These are phyloP conservation scores for Neurospora sp. DNA, from an alignment of 495 filamentous ascomycete genomes.

Conservation along the genomic window DNA sequence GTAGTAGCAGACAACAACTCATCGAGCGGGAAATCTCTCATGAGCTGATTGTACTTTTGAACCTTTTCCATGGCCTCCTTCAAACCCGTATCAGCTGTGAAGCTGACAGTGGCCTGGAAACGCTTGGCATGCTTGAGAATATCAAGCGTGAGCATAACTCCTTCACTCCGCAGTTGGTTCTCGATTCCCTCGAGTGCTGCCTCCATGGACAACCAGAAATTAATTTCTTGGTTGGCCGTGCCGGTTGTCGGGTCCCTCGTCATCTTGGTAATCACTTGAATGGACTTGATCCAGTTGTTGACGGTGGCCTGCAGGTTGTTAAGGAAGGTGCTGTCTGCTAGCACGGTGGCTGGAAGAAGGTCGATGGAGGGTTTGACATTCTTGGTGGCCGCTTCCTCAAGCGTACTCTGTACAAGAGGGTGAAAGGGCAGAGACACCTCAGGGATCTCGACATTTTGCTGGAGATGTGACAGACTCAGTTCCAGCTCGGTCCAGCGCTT, in stretches of 20 bases:
- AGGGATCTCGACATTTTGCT: slow-evolving; percentile 97
- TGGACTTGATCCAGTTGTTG: slow-evolving; percentile 96
- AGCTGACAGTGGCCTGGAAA: slow-evolving; percentile 93
- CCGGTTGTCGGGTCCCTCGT: slow-evolving; percentile 78
- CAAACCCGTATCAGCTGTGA: slow-evolving; percentile 85
- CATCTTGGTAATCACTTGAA: slow-evolving; percentile 93
- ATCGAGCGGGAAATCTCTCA: slow-evolving; percentile 95
- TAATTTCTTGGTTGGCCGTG: slow-evolving; percentile 91
- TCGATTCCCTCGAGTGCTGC: slow-evolving; percentile 83
- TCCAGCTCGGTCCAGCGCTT: slow-evolving; percentile 92
- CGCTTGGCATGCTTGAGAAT: slow-evolving; percentile 91
- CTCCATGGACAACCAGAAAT: slow-evolving; percentile 97
- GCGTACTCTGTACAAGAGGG: slow-evolving; percentile 71
- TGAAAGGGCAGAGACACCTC: slow-evolving; percentile 77
- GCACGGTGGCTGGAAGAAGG: slow-evolving; percentile 56
- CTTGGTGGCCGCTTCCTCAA: slow-evolving; percentile 60
- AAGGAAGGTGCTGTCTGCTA: slow-evolving; percentile 79
- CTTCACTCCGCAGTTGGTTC: slow-evolving; percentile 73
- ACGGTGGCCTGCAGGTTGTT: slow-evolving; percentile 90
- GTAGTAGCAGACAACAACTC: slow-evolving; percentile 89
- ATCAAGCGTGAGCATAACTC: slow-evolving; percentile 85
- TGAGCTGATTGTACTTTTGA: slow-evolving; percentile 95
- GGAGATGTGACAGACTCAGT: slow-evolving; percentile 76
- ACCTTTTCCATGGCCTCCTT: slow-evolving; percentile 91
- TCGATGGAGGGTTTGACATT: slow-evolving; percentile 61